phyloP scores from a whole-genome alignment of 805 yeast species.

The Grigorovia jiainica region DNA sequence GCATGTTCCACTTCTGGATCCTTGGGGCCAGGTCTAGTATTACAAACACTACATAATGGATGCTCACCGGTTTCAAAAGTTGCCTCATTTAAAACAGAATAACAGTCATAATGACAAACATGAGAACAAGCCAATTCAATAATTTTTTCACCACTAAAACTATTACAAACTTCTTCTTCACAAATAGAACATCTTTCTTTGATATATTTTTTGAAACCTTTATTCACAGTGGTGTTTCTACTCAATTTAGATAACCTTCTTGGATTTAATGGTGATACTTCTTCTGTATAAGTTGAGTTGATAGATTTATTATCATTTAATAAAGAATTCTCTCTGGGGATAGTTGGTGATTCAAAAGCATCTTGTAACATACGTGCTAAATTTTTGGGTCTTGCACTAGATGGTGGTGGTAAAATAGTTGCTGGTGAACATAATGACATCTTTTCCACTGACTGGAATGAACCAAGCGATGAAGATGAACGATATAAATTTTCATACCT shows the following conservation, averaged over 20 bases:
- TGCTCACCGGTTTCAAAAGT: slow-evolving; percentile 6
- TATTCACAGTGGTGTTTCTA: neutral
- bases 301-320: neutral
- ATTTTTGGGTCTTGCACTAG: slow-evolving; percentile 2
- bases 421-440: slow-evolving; percentile 7
- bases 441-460: neutral
- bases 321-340: neutral
- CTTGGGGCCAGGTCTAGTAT: slow-evolving; percentile 15
- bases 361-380: slow-evolving; percentile 3
- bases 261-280: slow-evolving; percentile 16
- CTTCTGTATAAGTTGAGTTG: slow-evolving; percentile 10
- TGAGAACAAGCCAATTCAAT: slow-evolving; percentile 37
- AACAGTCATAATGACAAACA: slow-evolving; percentile 37
- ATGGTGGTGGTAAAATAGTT: neutral
- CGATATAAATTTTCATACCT: slow-evolving; percentile 3
- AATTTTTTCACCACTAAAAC: slow-evolving; percentile 35
- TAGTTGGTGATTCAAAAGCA: slow-evolving; percentile 1
- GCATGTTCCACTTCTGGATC: slow-evolving; percentile 23
- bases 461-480: neutral
- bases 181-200: slow-evolving; percentile 35
- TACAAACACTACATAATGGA: slow-evolving; percentile 26
- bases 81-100: slow-evolving; percentile 8
- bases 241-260: slow-evolving; percentile 2
- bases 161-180: slow-evolving; percentile 32
- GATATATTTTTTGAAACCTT: slow-evolving; percentile 19